Base-by-base conservation (phyloP, 2,329 filamentous ascomycete species). In the Beauveria medogensis region DNA sequence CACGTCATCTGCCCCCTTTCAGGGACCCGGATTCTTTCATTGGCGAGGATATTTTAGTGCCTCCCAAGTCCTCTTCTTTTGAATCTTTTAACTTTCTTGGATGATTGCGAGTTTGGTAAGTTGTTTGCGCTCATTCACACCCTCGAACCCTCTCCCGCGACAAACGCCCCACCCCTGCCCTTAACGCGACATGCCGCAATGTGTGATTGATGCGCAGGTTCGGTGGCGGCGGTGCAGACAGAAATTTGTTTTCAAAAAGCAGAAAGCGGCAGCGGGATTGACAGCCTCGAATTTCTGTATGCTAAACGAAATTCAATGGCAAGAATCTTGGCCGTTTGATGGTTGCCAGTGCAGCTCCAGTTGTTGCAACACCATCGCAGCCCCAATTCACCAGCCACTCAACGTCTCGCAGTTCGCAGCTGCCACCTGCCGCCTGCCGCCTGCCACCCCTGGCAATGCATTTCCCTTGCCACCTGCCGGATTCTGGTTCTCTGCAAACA, bases 91-190 rank as follows among this genome's bases (percentile, higher is more conserved):
- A 53, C 16, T n/a, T 24, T 46, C 30, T 54, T 60, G 57, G 41
- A 60, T 50, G 57, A 60, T 43, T 3, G 48, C 47, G 47, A 51
- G 48, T 24, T 28, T 47, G n/a, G 57, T 60, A 60, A 60, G 57
- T 54, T 26, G 28, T 14, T 53, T 43, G 12, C 9, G 16, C 47
- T 16, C 47, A 18, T 52, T 59, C 52, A 48, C 56, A 44, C 22
- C 24, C 52, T 22, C 16, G 14, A 43, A 22, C 37, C 37, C 40
- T 20, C 20, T 37, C 44, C 55, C 37, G 14, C 20, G 28, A 20
- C 44, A 47, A 24, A 18, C 41, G 53, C 55, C 55, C 55, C 43
- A 48, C 55, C 43, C 16, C n/a, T 28, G 4, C 44, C n/a, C n/a
- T 20, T 18, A 16, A 24, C 55, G 44, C 55, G 55, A 57, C 55